These are phyloP conservation scores for Phytophthora parvispora DNA, from an alignment of 352 stramenopile genomes.

Conservation along the genomic window DNA sequence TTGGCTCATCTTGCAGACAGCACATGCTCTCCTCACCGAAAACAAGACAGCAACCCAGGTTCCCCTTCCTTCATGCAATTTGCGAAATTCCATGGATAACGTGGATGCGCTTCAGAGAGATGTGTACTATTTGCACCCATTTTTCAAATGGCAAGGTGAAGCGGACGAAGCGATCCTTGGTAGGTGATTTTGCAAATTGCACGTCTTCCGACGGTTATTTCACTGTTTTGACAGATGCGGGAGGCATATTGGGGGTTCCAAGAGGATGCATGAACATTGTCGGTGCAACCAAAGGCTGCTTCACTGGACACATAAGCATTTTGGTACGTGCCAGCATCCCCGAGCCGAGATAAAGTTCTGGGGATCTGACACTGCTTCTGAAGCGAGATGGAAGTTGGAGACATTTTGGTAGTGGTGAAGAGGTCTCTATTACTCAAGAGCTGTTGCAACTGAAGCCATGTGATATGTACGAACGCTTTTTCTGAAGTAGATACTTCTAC, in stretches of 20 bases:
- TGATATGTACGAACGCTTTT: slow-evolving; percentile 50
- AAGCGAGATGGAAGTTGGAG: slow-evolving; percentile 71
- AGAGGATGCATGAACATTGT: slow-evolving; percentile 84
- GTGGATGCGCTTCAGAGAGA: slow-evolving; percentile 61
- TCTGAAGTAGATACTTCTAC: neutral
- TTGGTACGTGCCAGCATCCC: slow-evolving; percentile 33
- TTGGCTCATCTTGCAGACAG: slow-evolving; percentile 87
- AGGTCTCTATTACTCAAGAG: slow-evolving; percentile 82
- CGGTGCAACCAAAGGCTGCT: slow-evolving; percentile 85
- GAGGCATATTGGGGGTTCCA: slow-evolving; percentile 76
- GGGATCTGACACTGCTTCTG: neutral
- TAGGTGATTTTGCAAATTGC: slow-evolving; percentile 13
- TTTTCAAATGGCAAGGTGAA: slow-evolving; percentile 85
- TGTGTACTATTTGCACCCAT: slow-evolving; percentile 89
- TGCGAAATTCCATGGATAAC: neutral
- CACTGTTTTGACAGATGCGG: slow-evolving; percentile 52
- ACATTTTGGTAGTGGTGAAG: slow-evolving; percentile 61
- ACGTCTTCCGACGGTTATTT: neutral
- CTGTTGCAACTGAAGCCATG: slow-evolving; percentile 63
- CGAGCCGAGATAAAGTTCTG: neutral
- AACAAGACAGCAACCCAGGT: slow-evolving; percentile 90
- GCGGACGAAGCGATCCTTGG: slow-evolving; percentile 88
- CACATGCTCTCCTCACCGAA: slow-evolving; percentile 72
- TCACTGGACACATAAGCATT: slow-evolving; percentile 65
- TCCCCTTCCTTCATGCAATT: neutral